phyloP scores from a whole-genome alignment of 768 basidiomycete species.

The Leucocoprinus sp. region DNA sequence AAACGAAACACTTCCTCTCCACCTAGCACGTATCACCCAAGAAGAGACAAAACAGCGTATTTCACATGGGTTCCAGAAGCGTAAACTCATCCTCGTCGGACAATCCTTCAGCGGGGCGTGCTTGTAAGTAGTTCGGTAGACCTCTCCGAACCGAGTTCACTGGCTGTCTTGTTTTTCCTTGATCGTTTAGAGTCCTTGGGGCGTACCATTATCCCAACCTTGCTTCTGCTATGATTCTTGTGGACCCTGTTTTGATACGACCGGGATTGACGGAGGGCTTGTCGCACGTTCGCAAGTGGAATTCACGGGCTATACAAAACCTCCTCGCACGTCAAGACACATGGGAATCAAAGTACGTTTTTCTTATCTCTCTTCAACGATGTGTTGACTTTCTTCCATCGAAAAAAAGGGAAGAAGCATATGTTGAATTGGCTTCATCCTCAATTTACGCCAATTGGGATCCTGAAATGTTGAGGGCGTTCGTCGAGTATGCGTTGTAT shows the following conservation, averaged over 20 bases:
- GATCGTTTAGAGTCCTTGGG: conserved; percentile 48
- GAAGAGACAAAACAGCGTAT: conserved; percentile 33
- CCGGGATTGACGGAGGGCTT: not conserved
- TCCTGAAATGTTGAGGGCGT: conserved; percentile 48
- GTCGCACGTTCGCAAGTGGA: conserved; percentile 11
- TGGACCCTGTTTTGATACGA: conserved; percentile 42
- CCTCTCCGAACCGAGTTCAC: not conserved
- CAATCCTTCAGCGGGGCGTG: conserved; percentile 82
- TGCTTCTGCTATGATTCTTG: conserved; percentile 61
- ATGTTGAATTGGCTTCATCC: conserved; percentile 33
- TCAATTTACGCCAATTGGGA: conserved; percentile 73
- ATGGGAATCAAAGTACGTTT: conserved; percentile 54
- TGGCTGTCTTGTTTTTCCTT: not conserved
- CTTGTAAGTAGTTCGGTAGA: conserved; percentile 36
- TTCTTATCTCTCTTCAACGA: not conserved
- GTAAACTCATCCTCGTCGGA: conserved; percentile 58
- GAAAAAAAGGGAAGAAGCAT: conserved; percentile 49
- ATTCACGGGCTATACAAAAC: conserved; percentile 22
- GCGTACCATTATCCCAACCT: conserved; percentile 52
- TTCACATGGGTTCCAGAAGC: conserved; percentile 37
- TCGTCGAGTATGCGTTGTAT: conserved; percentile 51
- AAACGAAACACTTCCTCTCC: conserved; percentile 34
- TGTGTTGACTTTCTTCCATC: not conserved
- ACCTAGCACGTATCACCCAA: conserved; percentile 40
- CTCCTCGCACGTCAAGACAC: conserved; percentile 52